phyloP scores from a whole-genome alignment of 345 rosid species.

The Eucalyptus pumila region DNA sequence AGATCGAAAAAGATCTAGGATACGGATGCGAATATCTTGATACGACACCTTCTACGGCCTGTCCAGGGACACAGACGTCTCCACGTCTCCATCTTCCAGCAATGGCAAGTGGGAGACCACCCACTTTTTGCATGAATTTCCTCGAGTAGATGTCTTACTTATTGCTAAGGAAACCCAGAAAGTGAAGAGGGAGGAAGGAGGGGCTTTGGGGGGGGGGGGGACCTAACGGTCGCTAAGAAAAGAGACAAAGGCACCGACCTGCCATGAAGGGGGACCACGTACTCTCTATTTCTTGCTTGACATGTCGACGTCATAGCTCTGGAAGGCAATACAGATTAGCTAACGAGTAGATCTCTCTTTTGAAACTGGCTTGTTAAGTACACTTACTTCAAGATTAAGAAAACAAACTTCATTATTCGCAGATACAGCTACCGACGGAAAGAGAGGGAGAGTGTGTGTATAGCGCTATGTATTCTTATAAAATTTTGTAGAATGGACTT shows the following conservation, averaged over 20 bases:
- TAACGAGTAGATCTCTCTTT: neutral
- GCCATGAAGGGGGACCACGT: neutral
- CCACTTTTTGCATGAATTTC: no score
- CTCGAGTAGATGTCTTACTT: no score
- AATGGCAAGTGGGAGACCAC: neutral
- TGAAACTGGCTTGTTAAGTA: neutral
- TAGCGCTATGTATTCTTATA: neutral
- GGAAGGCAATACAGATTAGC: neutral
- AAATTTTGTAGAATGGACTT: neutral
- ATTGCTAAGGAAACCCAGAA: no score
- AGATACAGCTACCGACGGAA: neutral
- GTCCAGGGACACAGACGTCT: neutral
- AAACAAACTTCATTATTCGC: neutral
- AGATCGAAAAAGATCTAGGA: neutral
- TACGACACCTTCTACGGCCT: neutral
- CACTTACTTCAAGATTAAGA: neutral
- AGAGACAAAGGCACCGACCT: neutral
- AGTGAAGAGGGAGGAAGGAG: no score
- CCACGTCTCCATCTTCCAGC: neutral
- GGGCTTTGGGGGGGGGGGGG: neutral
- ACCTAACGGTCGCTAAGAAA: neutral
- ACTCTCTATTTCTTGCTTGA: neutral
- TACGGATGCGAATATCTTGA: neutral
- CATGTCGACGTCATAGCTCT: neutral
- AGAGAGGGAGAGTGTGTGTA: neutral